Conservation (phyloP, 129 eudicot species). For the Smallanthus sonchifolius region DNA sequence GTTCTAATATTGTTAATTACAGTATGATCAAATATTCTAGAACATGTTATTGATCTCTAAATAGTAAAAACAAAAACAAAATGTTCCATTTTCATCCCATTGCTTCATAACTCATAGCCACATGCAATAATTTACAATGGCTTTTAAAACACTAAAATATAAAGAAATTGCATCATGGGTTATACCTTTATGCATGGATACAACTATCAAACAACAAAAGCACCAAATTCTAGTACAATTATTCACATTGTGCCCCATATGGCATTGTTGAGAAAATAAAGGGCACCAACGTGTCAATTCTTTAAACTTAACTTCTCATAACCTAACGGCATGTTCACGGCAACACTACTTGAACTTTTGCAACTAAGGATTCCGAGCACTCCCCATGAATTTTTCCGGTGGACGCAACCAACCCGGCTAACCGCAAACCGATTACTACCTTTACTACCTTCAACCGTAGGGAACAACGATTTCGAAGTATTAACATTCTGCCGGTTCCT, state of each 20-base stretch:
- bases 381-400: slow-evolving; percentile 59
- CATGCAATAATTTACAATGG: slow-evolving; percentile 21
- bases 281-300: slow-evolving; percentile 26
- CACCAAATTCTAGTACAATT: slow-evolving; percentile 11
- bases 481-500: slow-evolving; percentile 55
- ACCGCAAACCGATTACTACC: slow-evolving; percentile 6
- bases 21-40: too few relatives aligned
- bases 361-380: slow-evolving; percentile 60
- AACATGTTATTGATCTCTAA: not conserved
- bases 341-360: slow-evolving; percentile 50
- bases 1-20: too few relatives aligned
- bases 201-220: slow-evolving; percentile 26
- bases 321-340: slow-evolving; percentile 42
- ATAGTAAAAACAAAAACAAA: not conserved
- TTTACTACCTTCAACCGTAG: not conserved
- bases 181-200: slow-evolving; percentile 20
- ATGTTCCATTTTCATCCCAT: not conserved
- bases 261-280: slow-evolving; percentile 17
- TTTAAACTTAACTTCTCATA: slow-evolving; percentile 29
- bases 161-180: slow-evolving; percentile 32
- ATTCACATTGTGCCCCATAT: slow-evolving; percentile 27
- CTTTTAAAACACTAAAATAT: slow-evolving; percentile 8
- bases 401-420: not conserved
- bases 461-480: slow-evolving; percentile 12
- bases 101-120: not conserved